These are phyloP conservation scores for Lathyrus oleraceus DNA, from an alignment of 306 rosid species.

Conservation along the genomic window DNA sequence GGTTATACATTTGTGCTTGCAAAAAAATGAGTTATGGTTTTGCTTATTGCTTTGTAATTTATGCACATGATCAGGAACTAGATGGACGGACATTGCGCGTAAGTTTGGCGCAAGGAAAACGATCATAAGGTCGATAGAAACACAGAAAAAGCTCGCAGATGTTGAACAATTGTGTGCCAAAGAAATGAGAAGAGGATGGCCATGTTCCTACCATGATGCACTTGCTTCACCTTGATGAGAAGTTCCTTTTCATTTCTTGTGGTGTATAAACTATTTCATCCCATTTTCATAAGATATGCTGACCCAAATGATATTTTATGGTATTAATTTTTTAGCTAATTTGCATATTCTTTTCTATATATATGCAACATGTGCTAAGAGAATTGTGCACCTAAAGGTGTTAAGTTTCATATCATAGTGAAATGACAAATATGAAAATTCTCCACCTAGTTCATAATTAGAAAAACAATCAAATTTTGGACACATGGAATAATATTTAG, in stretches of 20 bases:
- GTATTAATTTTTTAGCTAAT: slow-evolving; percentile 32
- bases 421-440: slow-evolving; percentile 2
- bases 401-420: neutral
- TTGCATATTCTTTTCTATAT: neutral
- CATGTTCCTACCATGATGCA: slow-evolving; percentile 29
- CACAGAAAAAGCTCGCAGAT: slow-evolving; percentile 16
- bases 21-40: neutral
- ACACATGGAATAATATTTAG: too few relatives aligned
- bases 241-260: slow-evolving; percentile 31
- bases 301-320: slow-evolving; percentile 29
- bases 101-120: slow-evolving; percentile 88
- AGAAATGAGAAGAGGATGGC: slow-evolving; percentile 33
- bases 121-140: slow-evolving; percentile 40
- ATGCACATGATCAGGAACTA: slow-evolving; percentile 58
- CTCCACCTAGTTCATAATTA: too few relatives aligned
- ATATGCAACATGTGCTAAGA: slow-evolving; percentile 23
- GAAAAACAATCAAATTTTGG: too few relatives aligned
- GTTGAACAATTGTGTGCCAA: slow-evolving; percentile 31
- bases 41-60: slow-evolving; percentile 21
- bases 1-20: neutral
- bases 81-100: slow-evolving; percentile 85
- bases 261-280: slow-evolving; percentile 26
- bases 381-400: slow-evolving; percentile 10
- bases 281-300: slow-evolving; percentile 10
- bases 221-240: slow-evolving; percentile 29